Evolutionary conservation across 2,329 filamentous ascomycete genomes (phyloP).

Genomic region (Stagonosporopsis chrysanthemi): DNA sequence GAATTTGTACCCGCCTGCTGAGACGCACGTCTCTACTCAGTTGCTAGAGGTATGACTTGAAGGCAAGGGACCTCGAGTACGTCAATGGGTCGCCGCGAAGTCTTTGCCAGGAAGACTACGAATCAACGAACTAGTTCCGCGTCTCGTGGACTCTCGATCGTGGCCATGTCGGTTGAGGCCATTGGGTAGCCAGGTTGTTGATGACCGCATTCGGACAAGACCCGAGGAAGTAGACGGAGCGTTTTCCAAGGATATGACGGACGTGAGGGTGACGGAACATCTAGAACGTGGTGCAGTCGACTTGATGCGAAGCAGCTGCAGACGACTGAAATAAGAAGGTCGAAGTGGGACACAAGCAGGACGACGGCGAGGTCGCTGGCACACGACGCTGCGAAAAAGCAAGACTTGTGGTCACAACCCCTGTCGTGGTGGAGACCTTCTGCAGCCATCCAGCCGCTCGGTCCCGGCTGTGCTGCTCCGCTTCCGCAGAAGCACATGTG

Average conservation of each 20-base stretch:
- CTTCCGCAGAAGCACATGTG: conserved; percentile 43
- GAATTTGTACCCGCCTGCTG: conserved; percentile 17
- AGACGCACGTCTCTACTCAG: conserved; percentile 3
- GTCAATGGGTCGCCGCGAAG: background rate
- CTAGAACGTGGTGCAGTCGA: conserved; percentile 16
- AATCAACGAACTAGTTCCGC: background rate
- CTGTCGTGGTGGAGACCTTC: conserved; percentile 13
- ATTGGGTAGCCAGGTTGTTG: background rate
- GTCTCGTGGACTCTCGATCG: background rate
- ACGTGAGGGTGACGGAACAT: conserved; percentile 10
- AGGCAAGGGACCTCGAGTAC: background rate
- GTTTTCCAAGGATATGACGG: background rate
- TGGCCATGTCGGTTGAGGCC: background rate
- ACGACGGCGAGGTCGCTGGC: conserved; percentile 27
- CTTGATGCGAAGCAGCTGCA: conserved; percentile 24
- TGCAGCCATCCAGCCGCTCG: conserved; percentile 24
- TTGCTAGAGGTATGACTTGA: background rate
- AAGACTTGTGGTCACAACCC: conserved; percentile 21
- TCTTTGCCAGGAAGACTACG: background rate
- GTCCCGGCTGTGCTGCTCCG: conserved; percentile 32
- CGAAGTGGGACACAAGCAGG: conserved; percentile 22
- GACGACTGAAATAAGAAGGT: conserved; percentile 19
- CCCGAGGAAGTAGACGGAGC: background rate
- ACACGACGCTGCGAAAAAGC: conserved; percentile 14
- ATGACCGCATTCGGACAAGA: background rate